Evolutionary conservation across 768 basidiomycete species (phyloP).

Genomic region (Hydnum rufescens): DNA sequence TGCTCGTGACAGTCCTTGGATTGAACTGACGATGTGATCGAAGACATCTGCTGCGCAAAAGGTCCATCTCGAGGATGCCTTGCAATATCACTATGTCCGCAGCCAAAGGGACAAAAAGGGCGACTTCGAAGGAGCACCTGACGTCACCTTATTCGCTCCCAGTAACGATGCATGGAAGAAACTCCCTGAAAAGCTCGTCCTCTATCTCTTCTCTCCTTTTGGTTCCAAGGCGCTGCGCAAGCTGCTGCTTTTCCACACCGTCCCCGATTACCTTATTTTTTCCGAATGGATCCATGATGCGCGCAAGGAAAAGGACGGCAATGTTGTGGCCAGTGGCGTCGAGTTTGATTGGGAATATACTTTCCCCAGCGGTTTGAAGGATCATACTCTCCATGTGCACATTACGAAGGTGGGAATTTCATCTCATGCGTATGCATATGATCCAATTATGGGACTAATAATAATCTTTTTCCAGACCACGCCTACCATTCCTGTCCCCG

Average conservation of each 20-base stretch:
- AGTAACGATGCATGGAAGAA: constrained; percentile 18
- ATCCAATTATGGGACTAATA: no score
- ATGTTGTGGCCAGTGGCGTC: background rate
- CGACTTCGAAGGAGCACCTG: background rate
- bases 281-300: constrained; percentile 6
- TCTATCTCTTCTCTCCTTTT: constrained; percentile 21
- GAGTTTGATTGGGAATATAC: constrained; percentile 7
- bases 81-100: constrained; percentile 4
- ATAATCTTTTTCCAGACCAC: no score
- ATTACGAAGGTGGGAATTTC: constrained; percentile 4
- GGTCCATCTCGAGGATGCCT: constrained; percentile 4
- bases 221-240: constrained; percentile 16
- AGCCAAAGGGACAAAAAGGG: constrained; percentile 4
- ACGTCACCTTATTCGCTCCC: constrained; percentile 15
- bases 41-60: constrained; percentile 4
- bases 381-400: background rate
- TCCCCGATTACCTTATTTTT: constrained; percentile 6
- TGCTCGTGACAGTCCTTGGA: background rate
- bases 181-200: constrained; percentile 17
- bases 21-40: background rate
- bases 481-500: constrained; percentile 5
- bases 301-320: background rate
- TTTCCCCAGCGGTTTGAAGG: constrained; percentile 5
- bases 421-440: no score
- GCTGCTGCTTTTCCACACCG: constrained; percentile 18